Conservation (phyloP, 1,284 basidiomycete genomes). For the Leucoagaricus sp. region DNA sequence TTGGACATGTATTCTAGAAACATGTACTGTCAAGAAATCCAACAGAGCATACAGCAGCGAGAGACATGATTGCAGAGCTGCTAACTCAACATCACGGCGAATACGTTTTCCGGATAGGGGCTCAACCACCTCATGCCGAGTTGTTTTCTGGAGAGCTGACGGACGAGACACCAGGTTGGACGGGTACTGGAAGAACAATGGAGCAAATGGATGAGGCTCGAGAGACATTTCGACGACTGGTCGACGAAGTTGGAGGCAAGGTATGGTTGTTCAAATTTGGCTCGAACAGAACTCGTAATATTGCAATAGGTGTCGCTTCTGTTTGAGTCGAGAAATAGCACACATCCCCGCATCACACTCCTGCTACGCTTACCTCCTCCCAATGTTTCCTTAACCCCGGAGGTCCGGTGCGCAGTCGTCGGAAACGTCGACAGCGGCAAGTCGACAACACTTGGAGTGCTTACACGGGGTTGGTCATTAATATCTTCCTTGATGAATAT, state of each 20-base stretch:
- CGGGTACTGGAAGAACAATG: conserved; percentile 48
- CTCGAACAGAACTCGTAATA: background rate
- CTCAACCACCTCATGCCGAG: conserved; percentile 52
- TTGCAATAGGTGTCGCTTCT: conserved; percentile 54
- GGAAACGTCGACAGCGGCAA: conserved; percentile 96
- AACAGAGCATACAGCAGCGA: conserved; percentile 51
- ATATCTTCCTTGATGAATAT: conserved; percentile 3
- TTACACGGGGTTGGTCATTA: conserved; percentile 60
- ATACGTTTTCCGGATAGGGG: conserved; percentile 70
- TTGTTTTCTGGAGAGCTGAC: conserved; percentile 55
- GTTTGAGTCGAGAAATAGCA: conserved; percentile 41
- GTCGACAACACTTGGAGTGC: conserved; percentile 88
- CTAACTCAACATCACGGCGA: conserved; percentile 69
- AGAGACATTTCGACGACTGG: conserved; percentile 38
- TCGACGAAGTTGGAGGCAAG: conserved; percentile 78
- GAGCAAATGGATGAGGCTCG: conserved; percentile 42
- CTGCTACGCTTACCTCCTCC: conserved; percentile 73
- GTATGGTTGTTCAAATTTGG: conserved; percentile 34
- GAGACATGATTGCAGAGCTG: conserved; percentile 63
- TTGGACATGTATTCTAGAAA: conserved; percentile 35
- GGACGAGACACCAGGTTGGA: conserved; percentile 51
- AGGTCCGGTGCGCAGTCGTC: conserved; percentile 93
- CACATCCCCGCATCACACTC: conserved; percentile 56
- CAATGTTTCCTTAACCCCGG: conserved; percentile 72
- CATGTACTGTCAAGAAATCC: conserved; percentile 47